A percentile compares a stretch with the other conserved stretches of the same genome.
Conservation (phyloP, 2,329 filamentous ascomycete species). For the Delphinella strobiligena region DNA sequence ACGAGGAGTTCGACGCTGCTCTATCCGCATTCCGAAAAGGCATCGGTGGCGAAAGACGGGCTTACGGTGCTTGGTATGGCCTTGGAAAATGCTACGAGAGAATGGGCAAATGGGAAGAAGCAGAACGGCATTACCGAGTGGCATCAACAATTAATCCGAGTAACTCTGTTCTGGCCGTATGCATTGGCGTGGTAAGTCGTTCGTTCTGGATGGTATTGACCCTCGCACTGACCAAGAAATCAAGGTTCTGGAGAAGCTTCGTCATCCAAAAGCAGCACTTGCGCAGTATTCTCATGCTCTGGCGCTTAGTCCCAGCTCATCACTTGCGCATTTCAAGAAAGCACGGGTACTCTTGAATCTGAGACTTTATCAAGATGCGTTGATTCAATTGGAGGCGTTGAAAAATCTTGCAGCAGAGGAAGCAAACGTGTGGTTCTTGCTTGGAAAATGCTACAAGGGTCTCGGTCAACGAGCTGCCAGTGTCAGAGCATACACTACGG, state of each 20-base stretch:
- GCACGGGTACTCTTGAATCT: slow-evolving; percentile 75
- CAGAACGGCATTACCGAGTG: slow-evolving; percentile 80
- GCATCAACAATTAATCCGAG: slow-evolving; percentile 85
- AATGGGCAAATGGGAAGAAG: slow-evolving; percentile 50
- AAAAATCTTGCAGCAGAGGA: slow-evolving; percentile 90
- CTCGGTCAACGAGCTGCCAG: slow-evolving; percentile 54
- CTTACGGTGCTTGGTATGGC: slow-evolving; percentile 99
- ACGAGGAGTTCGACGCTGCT: slow-evolving; percentile 95
- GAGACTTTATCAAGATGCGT: slow-evolving; percentile 55
- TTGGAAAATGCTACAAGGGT: slow-evolving; percentile 63
- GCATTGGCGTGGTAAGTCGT: slow-evolving; percentile 63
- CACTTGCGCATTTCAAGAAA: slow-evolving; percentile 85
- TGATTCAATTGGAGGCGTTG: slow-evolving; percentile 73
- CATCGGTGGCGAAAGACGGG: slow-evolving; percentile 72
- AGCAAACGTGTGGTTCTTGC: slow-evolving; percentile 87
- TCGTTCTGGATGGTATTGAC: neutral
- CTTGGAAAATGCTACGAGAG: slow-evolving; percentile 54
- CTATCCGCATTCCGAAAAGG: slow-evolving; percentile 76
- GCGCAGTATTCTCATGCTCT: slow-evolving; percentile 73
- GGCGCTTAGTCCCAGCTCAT: slow-evolving; percentile 66
- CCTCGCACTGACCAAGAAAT: neutral
- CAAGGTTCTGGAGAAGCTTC: slow-evolving; percentile 64
- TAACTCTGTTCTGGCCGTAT: slow-evolving; percentile 84
- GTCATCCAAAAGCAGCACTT: slow-evolving; percentile 66
- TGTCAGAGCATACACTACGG: slow-evolving; percentile 90